Evolutionary conservation across 768 basidiomycete species (phyloP).

Genomic region (Suillus sp.): DNA sequence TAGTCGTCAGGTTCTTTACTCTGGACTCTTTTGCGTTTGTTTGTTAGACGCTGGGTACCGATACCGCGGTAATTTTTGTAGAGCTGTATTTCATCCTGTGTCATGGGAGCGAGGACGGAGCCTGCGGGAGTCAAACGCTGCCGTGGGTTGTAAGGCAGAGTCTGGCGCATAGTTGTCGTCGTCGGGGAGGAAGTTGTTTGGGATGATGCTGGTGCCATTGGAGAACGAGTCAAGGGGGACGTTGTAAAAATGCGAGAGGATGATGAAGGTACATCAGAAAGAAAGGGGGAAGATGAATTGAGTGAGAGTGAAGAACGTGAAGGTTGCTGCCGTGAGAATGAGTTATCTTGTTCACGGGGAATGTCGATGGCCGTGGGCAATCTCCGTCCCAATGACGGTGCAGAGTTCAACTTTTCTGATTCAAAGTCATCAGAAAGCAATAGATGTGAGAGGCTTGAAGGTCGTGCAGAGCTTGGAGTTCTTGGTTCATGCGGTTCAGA

Average conservation of each 20-base stretch:
- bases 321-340: conserved; percentile 29
- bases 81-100: conserved; percentile 59
- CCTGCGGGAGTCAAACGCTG: conserved; percentile 60
- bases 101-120: conserved; percentile 65
- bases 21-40: conserved; percentile 55
- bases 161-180: conserved; percentile 34
- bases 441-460: conserved; percentile 49
- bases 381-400: conserved; percentile 33
- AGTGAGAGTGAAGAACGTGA: conserved; percentile 24
- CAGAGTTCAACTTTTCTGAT: conserved; percentile 27
- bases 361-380: conserved; percentile 36
- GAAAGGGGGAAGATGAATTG: conserved; percentile 22
- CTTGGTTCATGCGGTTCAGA: conserved; percentile 47
- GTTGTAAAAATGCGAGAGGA: conserved; percentile 29
- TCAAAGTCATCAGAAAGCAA: conserved; percentile 35
- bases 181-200: conserved; percentile 36
- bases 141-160: conserved; percentile 65
- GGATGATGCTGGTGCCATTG: conserved; percentile 33
- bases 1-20: conserved; percentile 41
- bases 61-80: conserved; percentile 59
- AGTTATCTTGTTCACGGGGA: conserved; percentile 30
- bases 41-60: conserved; percentile 51
- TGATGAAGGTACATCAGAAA: conserved; percentile 21
- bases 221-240: conserved; percentile 32
- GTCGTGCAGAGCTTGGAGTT: conserved; percentile 37